Base-by-base conservation (phyloP, 1,284 basidiomycete genomes). In the Puccinia coronata region DNA sequence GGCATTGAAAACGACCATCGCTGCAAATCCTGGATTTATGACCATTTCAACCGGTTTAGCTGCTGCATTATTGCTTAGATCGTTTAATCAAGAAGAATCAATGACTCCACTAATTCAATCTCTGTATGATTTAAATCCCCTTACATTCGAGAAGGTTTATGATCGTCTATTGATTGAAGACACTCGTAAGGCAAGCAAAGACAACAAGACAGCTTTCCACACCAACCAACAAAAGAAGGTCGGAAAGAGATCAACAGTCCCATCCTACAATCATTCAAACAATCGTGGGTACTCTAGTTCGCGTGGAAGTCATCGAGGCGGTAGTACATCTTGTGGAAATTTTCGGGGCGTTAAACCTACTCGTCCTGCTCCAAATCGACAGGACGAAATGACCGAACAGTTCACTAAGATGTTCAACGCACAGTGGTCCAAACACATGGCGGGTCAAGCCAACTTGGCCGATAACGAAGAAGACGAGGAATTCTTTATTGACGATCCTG, bases 131-230 rank as follows among this genome's bases (percentile, higher is more conserved):
- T 25, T 25, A 20, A n/a, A n/a, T n/a, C n/a, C n/a, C n/a, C n/a
- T n/a, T n/a, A n/a, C n/a, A n/a, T n/a, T n/a, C n/a, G n/a, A 72
- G n/a, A 53, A 49, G 18, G 49, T 55, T 31, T 69, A 69, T 47
- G 65, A 69, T 14, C 20, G 25, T 16, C 39, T 69, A n/a, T 25
- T 69, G 25, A 69, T 69, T 43, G 39, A 69, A 47, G 43, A 69
- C 25, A 69, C 59, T 8, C 5, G 31, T 36, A 61, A 61, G 18
- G 11, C n/a, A 16, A 61, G 28, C 36, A 25, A 9, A 4, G 18
- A 9, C 20, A 20, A 23, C 2, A 20, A 61, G 14, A 28, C 59
- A 11, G 31, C 34, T 12, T 61, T 28, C 20, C 25, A 36, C 25
- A 4, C 31, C n/a, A 61, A 20, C 36, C 59, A 61, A 36, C 34